Percentiles rank a stretch among this genome's conserved stretches.
Conservation (phyloP, 441 rosid genomes). For the Arabidopsis hybrid region DNA sequence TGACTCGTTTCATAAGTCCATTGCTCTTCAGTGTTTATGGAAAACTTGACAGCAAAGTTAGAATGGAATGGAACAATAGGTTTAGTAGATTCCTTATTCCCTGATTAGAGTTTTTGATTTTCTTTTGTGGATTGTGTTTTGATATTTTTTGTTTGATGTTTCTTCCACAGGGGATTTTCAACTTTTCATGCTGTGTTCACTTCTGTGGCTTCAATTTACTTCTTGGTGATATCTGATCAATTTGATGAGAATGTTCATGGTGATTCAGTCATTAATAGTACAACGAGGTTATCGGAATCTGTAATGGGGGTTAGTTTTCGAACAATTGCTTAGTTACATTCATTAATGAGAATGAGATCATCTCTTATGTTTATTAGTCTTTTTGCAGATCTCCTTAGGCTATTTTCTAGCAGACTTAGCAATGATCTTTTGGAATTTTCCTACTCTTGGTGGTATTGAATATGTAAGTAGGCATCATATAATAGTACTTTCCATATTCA, state of each 20-base stretch:
- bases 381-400: slow-evolving; percentile 68
- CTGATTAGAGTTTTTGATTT: not conserved
- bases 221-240: slow-evolving; percentile 64
- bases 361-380: not conserved
- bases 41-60: slow-evolving; percentile 58
- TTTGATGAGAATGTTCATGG: slow-evolving; percentile 61
- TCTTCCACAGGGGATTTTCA: slow-evolving; percentile 72
- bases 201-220: slow-evolving; percentile 67
- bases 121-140: not conserved
- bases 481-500: not conserved
- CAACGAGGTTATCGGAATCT: slow-evolving; percentile 58
- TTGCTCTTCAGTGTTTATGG: slow-evolving; percentile 59
- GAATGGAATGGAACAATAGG: slow-evolving; percentile 91
- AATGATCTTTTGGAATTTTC: slow-evolving; percentile 78
- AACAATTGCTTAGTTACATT: not conserved
- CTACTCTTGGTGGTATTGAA: slow-evolving; percentile 78
- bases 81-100: slow-evolving; percentile 33
- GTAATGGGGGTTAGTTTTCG: slow-evolving; percentile 65
- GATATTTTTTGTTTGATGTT: slow-evolving; percentile 13
- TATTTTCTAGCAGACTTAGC: slow-evolving; percentile 81
- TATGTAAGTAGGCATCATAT: slow-evolving; percentile 63
- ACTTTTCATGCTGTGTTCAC: slow-evolving; percentile 78
- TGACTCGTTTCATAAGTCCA: slow-evolving; percentile 62
- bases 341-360: not conserved
- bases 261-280: slow-evolving; percentile 56